Conservation (phyloP, 495 filamentous ascomycete genomes). For the Parathielavia appendiculata region DNA sequence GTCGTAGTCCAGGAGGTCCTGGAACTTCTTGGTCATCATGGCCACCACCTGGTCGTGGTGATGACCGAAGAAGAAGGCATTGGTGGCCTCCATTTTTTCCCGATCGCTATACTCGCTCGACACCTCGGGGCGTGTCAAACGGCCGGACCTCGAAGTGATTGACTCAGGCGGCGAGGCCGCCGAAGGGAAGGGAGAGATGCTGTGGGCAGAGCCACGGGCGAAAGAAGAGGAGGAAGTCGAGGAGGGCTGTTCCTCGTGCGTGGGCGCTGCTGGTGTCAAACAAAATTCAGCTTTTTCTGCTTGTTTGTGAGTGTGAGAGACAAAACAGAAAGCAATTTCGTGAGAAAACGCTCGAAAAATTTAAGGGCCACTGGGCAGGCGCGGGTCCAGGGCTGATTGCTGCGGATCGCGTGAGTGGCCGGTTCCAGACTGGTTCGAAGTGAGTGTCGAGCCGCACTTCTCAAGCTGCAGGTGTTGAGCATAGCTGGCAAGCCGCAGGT, state of each 20-base stretch:
- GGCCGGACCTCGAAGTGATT: background rate
- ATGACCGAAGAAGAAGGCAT: slow-evolving; percentile 13
- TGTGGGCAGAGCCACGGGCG: background rate
- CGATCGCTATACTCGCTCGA: slow-evolving; percentile 4
- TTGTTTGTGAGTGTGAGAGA: background rate
- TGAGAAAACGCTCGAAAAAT: background rate
- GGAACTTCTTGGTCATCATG: slow-evolving; percentile 15
- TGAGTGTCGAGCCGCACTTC: background rate
- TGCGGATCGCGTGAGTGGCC: slow-evolving; percentile 11
- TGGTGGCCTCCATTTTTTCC: slow-evolving; percentile 16
- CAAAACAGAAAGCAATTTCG: background rate
- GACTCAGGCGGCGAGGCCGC: slow-evolving; percentile 1
- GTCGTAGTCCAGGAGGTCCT: slow-evolving; percentile 18
- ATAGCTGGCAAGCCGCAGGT: background rate
- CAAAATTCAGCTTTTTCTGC: slow-evolving; percentile 9
- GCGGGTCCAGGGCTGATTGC: slow-evolving; percentile 9
- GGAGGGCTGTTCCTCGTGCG: background rate
- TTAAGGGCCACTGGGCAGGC: slow-evolving; percentile 4
- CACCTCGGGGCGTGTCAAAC: slow-evolving; percentile 8
- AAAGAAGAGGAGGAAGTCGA: background rate
- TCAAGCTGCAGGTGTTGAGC: background rate
- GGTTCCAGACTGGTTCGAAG: background rate
- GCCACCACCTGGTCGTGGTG: slow-evolving; percentile 13
- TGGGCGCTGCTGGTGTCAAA: slow-evolving; percentile 6
- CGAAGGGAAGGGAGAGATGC: slow-evolving; percentile 9